Conservation (phyloP, 1,284 basidiomycete species). For the Trametes versicolor region DNA sequence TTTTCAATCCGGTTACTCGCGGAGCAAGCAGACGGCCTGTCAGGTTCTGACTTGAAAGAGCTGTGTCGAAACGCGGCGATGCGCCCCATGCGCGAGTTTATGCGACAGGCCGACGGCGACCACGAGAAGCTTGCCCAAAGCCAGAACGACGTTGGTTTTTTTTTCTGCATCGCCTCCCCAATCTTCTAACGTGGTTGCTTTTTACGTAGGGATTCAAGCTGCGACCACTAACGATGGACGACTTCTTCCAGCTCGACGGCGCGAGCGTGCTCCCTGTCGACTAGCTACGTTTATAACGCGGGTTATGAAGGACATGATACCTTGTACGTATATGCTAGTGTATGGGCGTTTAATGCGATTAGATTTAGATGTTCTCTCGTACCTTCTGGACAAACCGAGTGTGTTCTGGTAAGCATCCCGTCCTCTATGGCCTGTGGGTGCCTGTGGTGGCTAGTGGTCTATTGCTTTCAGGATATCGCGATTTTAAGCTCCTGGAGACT, state of each 20-base stretch:
- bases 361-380: slow-evolving; percentile 3
- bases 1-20: slow-evolving; percentile 81
- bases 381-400: not conserved
- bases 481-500: no score
- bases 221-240: slow-evolving; percentile 72
- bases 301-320: slow-evolving; percentile 14
- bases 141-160: slow-evolving; percentile 60
- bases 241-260: slow-evolving; percentile 76
- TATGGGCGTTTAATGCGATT: slow-evolving; percentile 18
- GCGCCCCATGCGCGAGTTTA: slow-evolving; percentile 90
- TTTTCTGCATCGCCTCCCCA: not conserved
- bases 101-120: slow-evolving; percentile 69
- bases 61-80: slow-evolving; percentile 94
- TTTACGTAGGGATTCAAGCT: slow-evolving; percentile 73
- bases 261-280: slow-evolving; percentile 37
- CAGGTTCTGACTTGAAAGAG: slow-evolving; percentile 94
- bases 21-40: slow-evolving; percentile 78
- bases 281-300: slow-evolving; percentile 7
- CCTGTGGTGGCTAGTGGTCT: no score
- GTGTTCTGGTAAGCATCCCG: not conserved
- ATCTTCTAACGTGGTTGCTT: not conserved
- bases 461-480: no score
- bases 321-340: slow-evolving; percentile 22
- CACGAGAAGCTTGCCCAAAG: slow-evolving; percentile 61
- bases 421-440: no score